Percentiles rank a stretch among this genome's conserved stretches.
Conservation (phyloP, 257 asterid species). For the Agastache rugosa region DNA sequence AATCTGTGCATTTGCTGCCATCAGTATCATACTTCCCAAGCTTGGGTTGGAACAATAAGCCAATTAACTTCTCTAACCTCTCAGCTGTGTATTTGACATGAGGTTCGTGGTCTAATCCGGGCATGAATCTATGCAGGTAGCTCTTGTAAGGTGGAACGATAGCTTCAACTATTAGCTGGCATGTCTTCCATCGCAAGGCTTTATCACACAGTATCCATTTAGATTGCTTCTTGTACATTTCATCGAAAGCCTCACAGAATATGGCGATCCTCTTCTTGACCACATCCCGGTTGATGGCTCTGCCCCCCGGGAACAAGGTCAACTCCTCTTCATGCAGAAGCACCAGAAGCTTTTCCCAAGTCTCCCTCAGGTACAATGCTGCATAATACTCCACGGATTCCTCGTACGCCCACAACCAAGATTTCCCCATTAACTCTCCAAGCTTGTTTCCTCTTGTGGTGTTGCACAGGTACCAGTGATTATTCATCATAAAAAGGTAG, state of each 20-base stretch:
- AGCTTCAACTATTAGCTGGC: constrained; percentile 53
- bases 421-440: constrained; percentile 70
- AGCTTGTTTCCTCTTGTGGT: constrained; percentile 62
- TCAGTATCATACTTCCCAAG: constrained; percentile 42
- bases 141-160: constrained; percentile 63
- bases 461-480: constrained; percentile 61
- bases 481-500: constrained; percentile 72
- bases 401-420: constrained; percentile 63
- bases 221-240: constrained; percentile 60
- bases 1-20: constrained; percentile 58
- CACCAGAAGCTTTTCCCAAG: constrained; percentile 73
- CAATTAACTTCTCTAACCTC: constrained; percentile 54
- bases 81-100: constrained; percentile 49
- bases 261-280: constrained; percentile 55
- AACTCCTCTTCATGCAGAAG: constrained; percentile 63
- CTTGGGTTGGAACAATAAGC: constrained; percentile 59
- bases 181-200: constrained; percentile 53
- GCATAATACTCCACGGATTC: constrained; percentile 56
- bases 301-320: constrained; percentile 73
- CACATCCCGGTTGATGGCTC: constrained; percentile 69
- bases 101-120: constrained; percentile 46
- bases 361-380: constrained; percentile 59
- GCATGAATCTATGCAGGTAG: constrained; percentile 55
- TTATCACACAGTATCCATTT: constrained; percentile 66
- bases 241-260: constrained; percentile 69